phyloP scores from a whole-genome alignment of 768 basidiomycete species.

The Xanthoconium purpureum region DNA sequence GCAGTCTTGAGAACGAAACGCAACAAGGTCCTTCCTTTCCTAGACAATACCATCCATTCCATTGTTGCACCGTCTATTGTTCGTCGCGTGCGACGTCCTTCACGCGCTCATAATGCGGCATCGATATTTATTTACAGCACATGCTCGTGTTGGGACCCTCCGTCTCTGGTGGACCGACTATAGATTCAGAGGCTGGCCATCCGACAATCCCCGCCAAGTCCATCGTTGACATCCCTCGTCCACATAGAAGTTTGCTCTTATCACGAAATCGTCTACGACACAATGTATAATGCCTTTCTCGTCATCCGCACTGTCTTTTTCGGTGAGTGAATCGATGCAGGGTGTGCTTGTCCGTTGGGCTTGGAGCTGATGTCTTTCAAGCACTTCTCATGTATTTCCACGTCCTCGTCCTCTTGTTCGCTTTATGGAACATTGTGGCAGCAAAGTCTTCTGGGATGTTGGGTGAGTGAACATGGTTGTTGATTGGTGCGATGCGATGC shows the following conservation, averaged over 20 bases:
- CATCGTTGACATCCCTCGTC: background rate
- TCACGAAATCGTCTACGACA: conserved; percentile 16
- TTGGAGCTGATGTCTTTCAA: conserved; percentile 9
- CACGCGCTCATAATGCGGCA: background rate
- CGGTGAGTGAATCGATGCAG: conserved; percentile 38
- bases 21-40: conserved; percentile 21
- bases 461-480: conserved; percentile 30
- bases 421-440: conserved; percentile 54
- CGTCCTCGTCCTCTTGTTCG: conserved; percentile 51
- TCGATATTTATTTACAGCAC: conserved; percentile 12
- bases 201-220: background rate
- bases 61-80: conserved; percentile 21
- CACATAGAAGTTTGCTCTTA: background rate
- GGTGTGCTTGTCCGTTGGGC: background rate
- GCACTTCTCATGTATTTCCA: conserved; percentile 49
- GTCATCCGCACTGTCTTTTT: conserved; percentile 55
- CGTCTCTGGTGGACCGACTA: conserved; percentile 25
- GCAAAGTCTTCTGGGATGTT: conserved; percentile 34
- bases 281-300: conserved; percentile 53
- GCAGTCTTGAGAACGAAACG: background rate
- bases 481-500: background rate
- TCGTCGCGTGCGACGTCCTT: background rate
- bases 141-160: background rate
- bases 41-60: conserved; percentile 25
- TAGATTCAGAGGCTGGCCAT: conserved; percentile 9